Base-by-base conservation (phyloP, 2,329 filamentous ascomycete genomes). In the Colletotrichum sp. region DNA sequence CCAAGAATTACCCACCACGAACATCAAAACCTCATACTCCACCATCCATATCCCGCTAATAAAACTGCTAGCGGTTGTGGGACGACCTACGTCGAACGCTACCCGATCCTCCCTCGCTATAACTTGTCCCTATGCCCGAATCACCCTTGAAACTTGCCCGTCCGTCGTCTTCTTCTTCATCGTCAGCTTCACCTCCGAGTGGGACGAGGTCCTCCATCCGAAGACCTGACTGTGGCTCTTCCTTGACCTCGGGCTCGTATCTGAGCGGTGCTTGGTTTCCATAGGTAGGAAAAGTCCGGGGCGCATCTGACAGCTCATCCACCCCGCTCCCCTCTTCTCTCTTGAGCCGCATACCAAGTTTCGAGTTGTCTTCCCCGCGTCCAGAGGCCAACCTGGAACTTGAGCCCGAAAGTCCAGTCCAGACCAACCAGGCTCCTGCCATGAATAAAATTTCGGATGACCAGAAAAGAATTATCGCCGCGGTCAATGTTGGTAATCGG, bases 391-490 rank as follows among this genome's bases (percentile, higher is more conserved):
- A 18, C 69, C 76, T 28, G 72, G 68, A 16, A 75, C 73, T 36
- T 52, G 75, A 22, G 55, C 78, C 78, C 13, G 68, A 59, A 4
- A 76, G 36, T 15, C 26, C 72, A n/a, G 75, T 81, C 81, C 79
- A 95, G 79, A 90, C 62, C 3, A 90, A 82, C 93, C 95, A 98
- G 0, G 91, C 92, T 1, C 93, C 48, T 1, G 88, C 87, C 82
- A 94, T 91, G 57, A 93, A 93, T 1, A 92, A 78, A 80, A 98
- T 89, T 81, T 96, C 95, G 15, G 92, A 91, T 2, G 87, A 82
- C 95, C 96, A 99, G 84, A 98, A 98, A 1, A 91, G 79, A 1
- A 87, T 84, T 0, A 93, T 95, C 80, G 96, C 94, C 1, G 93
- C 81, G 1, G 94, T 68, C 75, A 95, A 96, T 7, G 92, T 92